Evolutionary conservation across 1,139 yeast species (phyloP).

Genomic region (Hemisphaericaspora subhashii): DNA sequence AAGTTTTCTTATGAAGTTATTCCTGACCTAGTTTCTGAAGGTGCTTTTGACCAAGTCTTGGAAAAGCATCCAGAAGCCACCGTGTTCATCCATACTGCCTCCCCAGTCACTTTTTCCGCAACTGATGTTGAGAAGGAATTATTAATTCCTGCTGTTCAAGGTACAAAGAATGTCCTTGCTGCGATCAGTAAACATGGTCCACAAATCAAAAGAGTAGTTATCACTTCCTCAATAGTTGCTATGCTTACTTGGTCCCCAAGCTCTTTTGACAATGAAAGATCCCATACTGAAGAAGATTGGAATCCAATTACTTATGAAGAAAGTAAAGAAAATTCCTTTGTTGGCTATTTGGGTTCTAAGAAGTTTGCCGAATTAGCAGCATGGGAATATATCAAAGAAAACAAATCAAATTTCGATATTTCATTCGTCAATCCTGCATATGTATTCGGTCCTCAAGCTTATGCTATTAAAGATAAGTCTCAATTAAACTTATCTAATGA

Average conservation of each 20-base stretch:
- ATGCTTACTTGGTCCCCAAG: slow-evolving; percentile 13
- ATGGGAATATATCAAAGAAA: slow-evolving; percentile 41
- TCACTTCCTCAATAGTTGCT: slow-evolving; percentile 33
- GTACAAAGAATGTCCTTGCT: slow-evolving; percentile 30
- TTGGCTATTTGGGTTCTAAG: slow-evolving; percentile 53
- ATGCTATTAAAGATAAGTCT: slow-evolving; percentile 25
- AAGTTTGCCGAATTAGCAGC: slow-evolving; percentile 47
- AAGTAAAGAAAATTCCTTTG: slow-evolving; percentile 21
- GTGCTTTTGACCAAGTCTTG: slow-evolving; percentile 30
- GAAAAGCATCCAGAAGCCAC: slow-evolving; percentile 26
- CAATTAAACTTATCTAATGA: slow-evolving; percentile 45
- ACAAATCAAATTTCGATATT: slow-evolving; percentile 40
- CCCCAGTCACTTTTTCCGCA: slow-evolving; percentile 26
- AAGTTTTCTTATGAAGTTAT: slow-evolving; percentile 29
- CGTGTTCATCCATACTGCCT: slow-evolving; percentile 30
- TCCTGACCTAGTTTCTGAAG: slow-evolving; percentile 16
- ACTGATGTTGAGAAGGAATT: slow-evolving; percentile 30
- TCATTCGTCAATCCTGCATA: slow-evolving; percentile 47
- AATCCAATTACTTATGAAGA: no score
- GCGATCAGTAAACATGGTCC: slow-evolving; percentile 27
- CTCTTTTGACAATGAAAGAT: slow-evolving; percentile 5
- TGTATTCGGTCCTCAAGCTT: slow-evolving; percentile 48
- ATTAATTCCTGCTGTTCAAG: slow-evolving; percentile 33
- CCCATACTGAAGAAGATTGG: slow-evolving; percentile 27
- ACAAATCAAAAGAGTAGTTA: slow-evolving; percentile 27